Conservation (phyloP, 1,139 yeast genomes). For the Yamadazyma atmosphaerica region DNA sequence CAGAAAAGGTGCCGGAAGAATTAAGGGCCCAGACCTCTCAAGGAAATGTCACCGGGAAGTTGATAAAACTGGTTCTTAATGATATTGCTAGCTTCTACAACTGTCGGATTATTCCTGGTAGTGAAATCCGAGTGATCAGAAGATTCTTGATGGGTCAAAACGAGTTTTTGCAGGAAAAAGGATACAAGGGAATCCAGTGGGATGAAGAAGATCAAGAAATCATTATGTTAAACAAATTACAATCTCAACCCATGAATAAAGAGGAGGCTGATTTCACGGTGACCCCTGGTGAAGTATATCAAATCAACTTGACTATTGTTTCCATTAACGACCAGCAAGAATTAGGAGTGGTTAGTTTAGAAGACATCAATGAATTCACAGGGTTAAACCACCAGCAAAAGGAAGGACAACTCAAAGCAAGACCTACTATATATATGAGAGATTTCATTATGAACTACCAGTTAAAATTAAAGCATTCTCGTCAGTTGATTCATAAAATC, state of each 20-base stretch:
- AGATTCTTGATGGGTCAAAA: slow-evolving; percentile 96
- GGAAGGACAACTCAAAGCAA: slow-evolving; percentile 51
- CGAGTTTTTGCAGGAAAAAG: slow-evolving; percentile 87
- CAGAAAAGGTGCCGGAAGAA: slow-evolving; percentile 65
- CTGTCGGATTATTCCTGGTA: slow-evolving; percentile 87
- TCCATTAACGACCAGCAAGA: slow-evolving; percentile 56
- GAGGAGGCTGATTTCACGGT: slow-evolving; percentile 80
- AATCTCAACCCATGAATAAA: slow-evolving; percentile 25
- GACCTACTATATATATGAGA: slow-evolving; percentile 76
- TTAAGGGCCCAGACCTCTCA: slow-evolving; percentile 26
- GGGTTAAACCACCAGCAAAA: slow-evolving; percentile 56
- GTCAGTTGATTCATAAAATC: slow-evolving; percentile 67
- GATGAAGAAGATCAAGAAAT: slow-evolving; percentile 76
- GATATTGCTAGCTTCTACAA: slow-evolving; percentile 76
- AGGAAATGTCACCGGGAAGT: slow-evolving; percentile 57
- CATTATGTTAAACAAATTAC: slow-evolving; percentile 13
- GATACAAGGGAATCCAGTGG: slow-evolving; percentile 93
- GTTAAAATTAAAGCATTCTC: slow-evolving; percentile 72
- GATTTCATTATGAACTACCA: slow-evolving; percentile 81
- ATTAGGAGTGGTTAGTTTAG: slow-evolving; percentile 66
- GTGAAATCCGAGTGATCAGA: slow-evolving; percentile 86
- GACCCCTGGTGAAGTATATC: slow-evolving; percentile 81
- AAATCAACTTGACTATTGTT: slow-evolving; percentile 79
- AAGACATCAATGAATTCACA: slow-evolving; percentile 60
- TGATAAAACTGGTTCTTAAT: slow-evolving; percentile 76